Percentiles rank a stretch among this genome's conserved stretches.
These are phyloP conservation scores for Ceratocystis diversiconidia DNA, from an alignment of 2,329 filamentous ascomycete genomes.

Conservation along the genomic window DNA sequence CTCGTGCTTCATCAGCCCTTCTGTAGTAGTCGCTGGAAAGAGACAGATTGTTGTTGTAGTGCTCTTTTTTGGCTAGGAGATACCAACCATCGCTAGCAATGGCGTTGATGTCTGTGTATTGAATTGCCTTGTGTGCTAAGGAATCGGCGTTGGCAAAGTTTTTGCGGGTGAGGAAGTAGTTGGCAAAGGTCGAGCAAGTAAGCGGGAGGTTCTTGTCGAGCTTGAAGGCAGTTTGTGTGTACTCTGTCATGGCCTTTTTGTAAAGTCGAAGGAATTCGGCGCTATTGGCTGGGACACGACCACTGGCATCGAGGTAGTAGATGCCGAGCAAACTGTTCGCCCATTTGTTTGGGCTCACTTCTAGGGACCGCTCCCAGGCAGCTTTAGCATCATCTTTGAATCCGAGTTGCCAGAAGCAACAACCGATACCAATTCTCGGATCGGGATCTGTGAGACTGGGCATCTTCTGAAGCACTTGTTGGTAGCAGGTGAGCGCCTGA, in stretches of 20 bases:
- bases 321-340: constrained; percentile 82
- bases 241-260: constrained; percentile 87
- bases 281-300: constrained; percentile 68
- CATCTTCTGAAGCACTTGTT: constrained; percentile 73
- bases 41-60: constrained; percentile 61
- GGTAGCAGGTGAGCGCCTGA: constrained; percentile 72
- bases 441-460: constrained; percentile 84
- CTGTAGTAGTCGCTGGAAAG: constrained; percentile 77
- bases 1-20: constrained; percentile 79
- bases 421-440: constrained; percentile 88
- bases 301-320: constrained; percentile 77
- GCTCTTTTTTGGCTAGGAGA: constrained; percentile 77
- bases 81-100: constrained; percentile 98
- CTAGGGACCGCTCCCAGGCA: constrained; percentile 79
- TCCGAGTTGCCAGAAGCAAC: constrained; percentile 92
- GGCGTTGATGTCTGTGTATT: constrained; percentile 88
- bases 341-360: constrained; percentile 68
- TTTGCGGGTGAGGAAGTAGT: constrained; percentile 77
- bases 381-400: constrained; percentile 83
- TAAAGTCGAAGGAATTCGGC: constrained; percentile 74
- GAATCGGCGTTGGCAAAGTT: constrained; percentile 69
- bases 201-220: constrained; percentile 81
- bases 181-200: constrained; percentile 78
- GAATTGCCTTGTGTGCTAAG: constrained; percentile 82
- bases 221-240: constrained; percentile 88